Percentiles rank a stretch among this genome's conserved stretches.
These are phyloP conservation scores for Penicillium olsonii DNA, from an alignment of 2,329 filamentous ascomycete species.

Conservation along the genomic window DNA sequence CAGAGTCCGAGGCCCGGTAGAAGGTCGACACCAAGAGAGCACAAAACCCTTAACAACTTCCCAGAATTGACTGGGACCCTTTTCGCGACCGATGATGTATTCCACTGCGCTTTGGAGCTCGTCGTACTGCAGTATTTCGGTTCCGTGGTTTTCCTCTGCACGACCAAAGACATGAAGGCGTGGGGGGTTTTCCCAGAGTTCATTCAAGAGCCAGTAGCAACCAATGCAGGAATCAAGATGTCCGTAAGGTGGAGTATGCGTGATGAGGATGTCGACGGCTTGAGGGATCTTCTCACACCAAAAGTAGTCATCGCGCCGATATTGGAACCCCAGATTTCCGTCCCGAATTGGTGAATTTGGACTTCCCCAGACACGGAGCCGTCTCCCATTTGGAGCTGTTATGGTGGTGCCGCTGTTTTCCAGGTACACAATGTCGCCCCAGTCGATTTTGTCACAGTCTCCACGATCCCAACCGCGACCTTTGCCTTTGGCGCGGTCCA, in stretches of 20 bases:
- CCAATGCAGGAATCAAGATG: not conserved
- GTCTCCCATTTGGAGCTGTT: not conserved
- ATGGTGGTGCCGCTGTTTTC: not conserved
- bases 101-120: not conserved
- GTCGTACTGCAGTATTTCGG: not conserved
- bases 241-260: constrained; percentile 1
- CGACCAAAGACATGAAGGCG: not conserved
- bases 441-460: not conserved
- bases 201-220: not conserved
- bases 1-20: not conserved
- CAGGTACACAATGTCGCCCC: constrained; percentile 2
- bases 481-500: not conserved
- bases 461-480: not conserved
- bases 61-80: not conserved
- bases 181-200: not conserved
- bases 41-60: not conserved
- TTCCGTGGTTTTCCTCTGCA: not conserved
- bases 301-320: not conserved
- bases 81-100: not conserved
- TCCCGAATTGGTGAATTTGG: not conserved
- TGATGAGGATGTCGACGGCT: constrained; percentile 1
- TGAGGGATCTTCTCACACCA: not conserved
- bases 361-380: not conserved
- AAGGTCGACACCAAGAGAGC: not conserved
- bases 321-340: not conserved